Base-by-base conservation (phyloP, 2,329 filamentous ascomycete species). In the Clarireedia paspali region DNA sequence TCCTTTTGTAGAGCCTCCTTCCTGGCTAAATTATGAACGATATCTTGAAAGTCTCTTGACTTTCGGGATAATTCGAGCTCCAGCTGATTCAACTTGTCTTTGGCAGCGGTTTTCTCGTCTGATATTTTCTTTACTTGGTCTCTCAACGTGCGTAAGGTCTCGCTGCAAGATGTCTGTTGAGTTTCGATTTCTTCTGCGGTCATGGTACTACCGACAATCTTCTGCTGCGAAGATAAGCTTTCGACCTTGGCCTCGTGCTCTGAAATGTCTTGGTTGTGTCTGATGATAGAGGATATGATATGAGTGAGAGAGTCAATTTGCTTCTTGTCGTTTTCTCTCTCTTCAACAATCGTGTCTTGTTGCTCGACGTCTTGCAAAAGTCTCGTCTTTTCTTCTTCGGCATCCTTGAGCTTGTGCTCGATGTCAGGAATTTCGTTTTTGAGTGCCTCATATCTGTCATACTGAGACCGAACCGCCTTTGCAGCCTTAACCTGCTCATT, bases 101-200 rank as follows among this genome's bases (percentile, higher is more conserved):
- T 84, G 53, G 83, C 79, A 40, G 87, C 83, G 62, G 96, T 88
- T 62, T 82, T 84, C 36, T 94, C 89, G 12, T 73, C 74, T 0
- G 78, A 81, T 34, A 95, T 72, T 64, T 87, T 88, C 6, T 79
- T 72, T 12, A 92, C 77, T 45, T 76, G 79, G 44, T 76, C 76
- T 67, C 88, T 90, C 27, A 84, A 72, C 23, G 73, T 73, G 54
- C 85, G 82, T 62, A 84, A 78, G 66, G 88, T 83, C 58, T 91
- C 88, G 20, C 80, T 80, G 55, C 85, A 78, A 17, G 75, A 72
- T 48, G 83, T 82, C 59, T 91, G 82, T 48, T 91, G 82, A 53
- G 88, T 84, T 64, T 94, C 88, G 53, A 97, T 91, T 62, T 94
- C 88, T 53, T 95, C 88, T 6, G 90, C 79, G 30, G 88, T 88